A percentile compares a stretch with the other conserved stretches of the same genome.
These are phyloP conservation scores for Talaromyces sp. DNA, from an alignment of 2,329 filamentous ascomycete species.

Conservation along the genomic window DNA sequence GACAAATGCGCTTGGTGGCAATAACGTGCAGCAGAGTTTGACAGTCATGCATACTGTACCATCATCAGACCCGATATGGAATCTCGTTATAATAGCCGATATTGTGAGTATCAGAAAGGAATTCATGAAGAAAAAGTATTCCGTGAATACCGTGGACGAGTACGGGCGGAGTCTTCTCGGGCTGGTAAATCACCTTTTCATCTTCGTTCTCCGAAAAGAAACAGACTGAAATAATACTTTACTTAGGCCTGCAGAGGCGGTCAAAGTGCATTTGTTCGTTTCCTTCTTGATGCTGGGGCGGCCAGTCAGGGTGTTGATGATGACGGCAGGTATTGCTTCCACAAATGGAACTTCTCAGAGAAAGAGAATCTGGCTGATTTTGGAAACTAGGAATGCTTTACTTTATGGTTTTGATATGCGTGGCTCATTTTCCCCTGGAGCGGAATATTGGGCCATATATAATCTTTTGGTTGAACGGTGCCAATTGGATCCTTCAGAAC, in stretches of 20 bases:
- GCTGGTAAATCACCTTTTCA: not conserved
- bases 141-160: slow-evolving; percentile 3
- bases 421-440: not conserved
- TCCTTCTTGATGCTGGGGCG: not conserved
- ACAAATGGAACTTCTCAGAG: not conserved
- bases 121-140: slow-evolving; percentile 2
- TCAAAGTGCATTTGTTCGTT: not conserved
- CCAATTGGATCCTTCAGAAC: slow-evolving; percentile 3
- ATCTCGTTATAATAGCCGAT: not conserved
- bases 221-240: not conserved
- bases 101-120: not conserved
- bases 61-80: not conserved
- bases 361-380: not conserved
- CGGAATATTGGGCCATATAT: not conserved
- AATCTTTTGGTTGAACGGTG: not conserved
- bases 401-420: not conserved
- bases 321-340: not conserved
- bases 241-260: not conserved
- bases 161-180: slow-evolving; percentile 3
- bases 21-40: slow-evolving; percentile 1
- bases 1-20: not conserved
- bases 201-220: not conserved
- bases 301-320: not conserved
- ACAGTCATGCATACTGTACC: slow-evolving; percentile 2
- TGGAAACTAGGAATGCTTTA: not conserved